Evolutionary conservation across 2,329 filamentous ascomycete species (phyloP).

Genomic region (Kalmusia sp.): DNA sequence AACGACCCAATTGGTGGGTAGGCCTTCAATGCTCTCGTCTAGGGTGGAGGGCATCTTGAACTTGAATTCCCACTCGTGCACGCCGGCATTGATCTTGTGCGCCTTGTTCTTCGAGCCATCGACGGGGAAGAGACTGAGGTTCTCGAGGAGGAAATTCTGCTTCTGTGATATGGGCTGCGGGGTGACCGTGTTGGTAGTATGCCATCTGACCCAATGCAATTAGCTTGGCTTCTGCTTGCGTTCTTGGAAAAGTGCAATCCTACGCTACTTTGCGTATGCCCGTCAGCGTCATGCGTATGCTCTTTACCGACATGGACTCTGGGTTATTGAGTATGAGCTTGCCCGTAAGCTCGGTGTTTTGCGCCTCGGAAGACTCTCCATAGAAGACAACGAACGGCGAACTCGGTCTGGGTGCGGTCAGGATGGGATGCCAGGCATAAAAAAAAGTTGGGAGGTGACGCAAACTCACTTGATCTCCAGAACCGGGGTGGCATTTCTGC

Average conservation of each 20-base stretch:
- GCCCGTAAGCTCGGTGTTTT: slow-evolving; percentile 54
- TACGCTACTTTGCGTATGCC: slow-evolving; percentile 58
- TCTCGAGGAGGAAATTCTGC: slow-evolving; percentile 54
- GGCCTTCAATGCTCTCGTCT: slow-evolving; percentile 89
- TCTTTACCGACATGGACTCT: slow-evolving; percentile 56
- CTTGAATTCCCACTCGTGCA: slow-evolving; percentile 59
- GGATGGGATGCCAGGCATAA: background rate
- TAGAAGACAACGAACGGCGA: slow-evolving; percentile 59
- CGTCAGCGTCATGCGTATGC: slow-evolving; percentile 55
- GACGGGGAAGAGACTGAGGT: slow-evolving; percentile 53
- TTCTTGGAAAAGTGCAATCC: slow-evolving; percentile 11
- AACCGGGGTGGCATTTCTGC: slow-evolving; percentile 38
- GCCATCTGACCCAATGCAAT: slow-evolving; percentile 37
- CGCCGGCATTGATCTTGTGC: slow-evolving; percentile 58
- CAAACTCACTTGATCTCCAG: slow-evolving; percentile 53
- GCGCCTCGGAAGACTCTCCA: slow-evolving; percentile 55
- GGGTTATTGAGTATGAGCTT: slow-evolving; percentile 55
- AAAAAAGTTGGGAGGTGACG: background rate
- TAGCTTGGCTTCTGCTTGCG: slow-evolving; percentile 17
- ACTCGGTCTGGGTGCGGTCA: slow-evolving; percentile 47
- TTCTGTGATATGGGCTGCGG: slow-evolving; percentile 55
- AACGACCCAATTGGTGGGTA: slow-evolving; percentile 83
- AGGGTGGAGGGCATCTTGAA: slow-evolving; percentile 55
- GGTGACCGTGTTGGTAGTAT: slow-evolving; percentile 45
- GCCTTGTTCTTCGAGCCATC: slow-evolving; percentile 46